Evolutionary conservation across 2,329 filamentous ascomycete genomes (phyloP), one percentile per base, ranked within the genome.

Genomic region (Stylonectria norvegica): DNA sequence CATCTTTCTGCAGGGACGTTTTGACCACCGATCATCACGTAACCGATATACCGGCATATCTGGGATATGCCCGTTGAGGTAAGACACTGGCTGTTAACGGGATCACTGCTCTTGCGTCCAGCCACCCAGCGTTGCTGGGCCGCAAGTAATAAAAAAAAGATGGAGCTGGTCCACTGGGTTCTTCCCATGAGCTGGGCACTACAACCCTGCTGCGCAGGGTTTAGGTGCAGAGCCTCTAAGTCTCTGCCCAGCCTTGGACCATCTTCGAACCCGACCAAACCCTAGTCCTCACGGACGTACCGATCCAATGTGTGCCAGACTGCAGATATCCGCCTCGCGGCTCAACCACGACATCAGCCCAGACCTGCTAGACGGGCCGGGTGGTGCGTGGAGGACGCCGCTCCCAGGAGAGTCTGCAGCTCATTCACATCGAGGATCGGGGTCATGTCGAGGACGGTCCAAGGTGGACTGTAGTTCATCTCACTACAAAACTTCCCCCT

Each of bases 1-100:
- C 25, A n/a, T 28, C 39, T 34, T 49, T 46, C 50, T 35, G 38
- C 35, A 44, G 52, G 52, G 59, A 53, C 60, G 60, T 61, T 56
- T 54, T 44, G 36, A 58, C 52, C 50, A 47, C 42, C 44, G 38
- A 54, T 58, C 59, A 66, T 65, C 60, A 50, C 56, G 57, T 65
- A 58, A 59, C 59, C 54, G 55, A 50, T 38, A 50, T n/a, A n/a
- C 53, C 48, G 49, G 49, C 55, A 58, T 66, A 69, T 69, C 68
- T 51, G 67, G 63, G 49, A 66, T 70, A 63, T 59, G 35, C 38
- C 45, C 52, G 52, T 47, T 47, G 54, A 59, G 57, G 53, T 60
- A 59, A 59, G 68, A 64, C 69, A 70, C 68, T 66, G 67, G 66
- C 45, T 72, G 70, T 69, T 65, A 59, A 66, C 62, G 64, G 61